These are phyloP conservation scores for Panellus pusillus DNA, from an alignment of 768 basidiomycete genomes.

Conservation along the genomic window DNA sequence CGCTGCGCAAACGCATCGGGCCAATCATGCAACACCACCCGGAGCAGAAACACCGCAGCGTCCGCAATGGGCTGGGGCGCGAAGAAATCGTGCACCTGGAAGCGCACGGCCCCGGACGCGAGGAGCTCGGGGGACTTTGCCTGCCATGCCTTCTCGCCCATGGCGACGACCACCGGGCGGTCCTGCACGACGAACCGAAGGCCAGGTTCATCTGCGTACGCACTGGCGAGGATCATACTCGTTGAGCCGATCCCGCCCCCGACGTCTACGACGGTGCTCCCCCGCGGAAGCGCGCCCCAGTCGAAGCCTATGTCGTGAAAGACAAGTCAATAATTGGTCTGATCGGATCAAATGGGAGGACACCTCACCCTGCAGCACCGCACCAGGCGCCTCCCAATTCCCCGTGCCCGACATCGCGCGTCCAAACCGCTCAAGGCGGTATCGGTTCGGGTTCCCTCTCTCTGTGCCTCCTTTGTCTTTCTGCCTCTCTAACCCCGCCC, in stretches of 20 bases:
- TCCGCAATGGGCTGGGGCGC: constrained; percentile 53
- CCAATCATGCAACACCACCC: constrained; percentile 80
- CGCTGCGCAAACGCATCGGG: constrained; percentile 55
- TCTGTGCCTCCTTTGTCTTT: background rate
- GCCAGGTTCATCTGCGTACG: constrained; percentile 23
- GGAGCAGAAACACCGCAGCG: constrained; percentile 67
- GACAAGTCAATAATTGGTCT: background rate
- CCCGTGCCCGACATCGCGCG: constrained; percentile 74
- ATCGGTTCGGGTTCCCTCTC: constrained; percentile 39
- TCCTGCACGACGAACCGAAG: constrained; percentile 54
- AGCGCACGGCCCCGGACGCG: constrained; percentile 49
- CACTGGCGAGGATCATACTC: constrained; percentile 38
- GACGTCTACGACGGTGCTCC: constrained; percentile 53
- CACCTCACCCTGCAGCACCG: constrained; percentile 51
- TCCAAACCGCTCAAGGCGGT: constrained; percentile 67
- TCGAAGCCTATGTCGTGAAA: constrained; percentile 41
- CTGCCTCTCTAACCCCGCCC: constrained; percentile 28
- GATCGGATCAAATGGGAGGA: background rate
- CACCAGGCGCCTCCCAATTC: constrained; percentile 68
- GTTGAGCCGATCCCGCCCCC: constrained; percentile 59
- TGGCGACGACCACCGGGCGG: constrained; percentile 45
- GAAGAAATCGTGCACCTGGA: constrained; percentile 80
- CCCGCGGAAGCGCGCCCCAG: constrained; percentile 47
- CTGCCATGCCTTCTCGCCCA: constrained; percentile 57
- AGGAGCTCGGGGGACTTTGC: constrained; percentile 58